phyloP scores from a whole-genome alignment of 345 rosid genomes.

The Brassica napus region DNA sequence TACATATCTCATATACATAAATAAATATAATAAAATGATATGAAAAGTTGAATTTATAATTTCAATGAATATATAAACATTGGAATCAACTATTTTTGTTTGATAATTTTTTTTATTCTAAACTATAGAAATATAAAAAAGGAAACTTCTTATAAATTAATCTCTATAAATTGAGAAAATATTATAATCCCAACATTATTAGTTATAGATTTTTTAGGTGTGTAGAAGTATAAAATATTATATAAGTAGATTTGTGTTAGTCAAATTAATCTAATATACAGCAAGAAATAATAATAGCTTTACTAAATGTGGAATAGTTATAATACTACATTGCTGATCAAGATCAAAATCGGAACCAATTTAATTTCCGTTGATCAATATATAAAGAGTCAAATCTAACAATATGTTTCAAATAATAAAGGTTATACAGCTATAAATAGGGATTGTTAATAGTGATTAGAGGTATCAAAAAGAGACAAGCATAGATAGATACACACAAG shows the following conservation, averaged over 20 bases:
- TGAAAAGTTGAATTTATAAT: no score
- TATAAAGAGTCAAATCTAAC: background rate
- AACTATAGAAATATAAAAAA: no score
- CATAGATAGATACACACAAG: background rate
- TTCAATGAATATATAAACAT: no score
- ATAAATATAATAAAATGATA: no score
- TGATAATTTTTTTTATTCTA: no score
- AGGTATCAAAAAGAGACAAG: background rate
- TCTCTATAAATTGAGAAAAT: no score
- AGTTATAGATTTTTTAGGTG: background rate
- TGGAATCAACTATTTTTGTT: no score
- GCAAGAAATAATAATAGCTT: background rate
- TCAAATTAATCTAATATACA: background rate
- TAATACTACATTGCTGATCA: background rate
- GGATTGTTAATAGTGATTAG: background rate
- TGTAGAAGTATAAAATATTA: background rate
- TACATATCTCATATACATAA: no score
- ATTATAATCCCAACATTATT: no score
- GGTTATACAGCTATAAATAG: background rate
- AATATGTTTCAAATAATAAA: background rate
- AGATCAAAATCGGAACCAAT: background rate
- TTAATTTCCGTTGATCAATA: background rate
- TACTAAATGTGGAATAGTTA: background rate
- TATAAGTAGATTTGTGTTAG: background rate
- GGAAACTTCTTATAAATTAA: no score